These are phyloP conservation scores for Helianthus tuberosus DNA, from an alignment of 129 eudicot species.

Conservation along the genomic window DNA sequence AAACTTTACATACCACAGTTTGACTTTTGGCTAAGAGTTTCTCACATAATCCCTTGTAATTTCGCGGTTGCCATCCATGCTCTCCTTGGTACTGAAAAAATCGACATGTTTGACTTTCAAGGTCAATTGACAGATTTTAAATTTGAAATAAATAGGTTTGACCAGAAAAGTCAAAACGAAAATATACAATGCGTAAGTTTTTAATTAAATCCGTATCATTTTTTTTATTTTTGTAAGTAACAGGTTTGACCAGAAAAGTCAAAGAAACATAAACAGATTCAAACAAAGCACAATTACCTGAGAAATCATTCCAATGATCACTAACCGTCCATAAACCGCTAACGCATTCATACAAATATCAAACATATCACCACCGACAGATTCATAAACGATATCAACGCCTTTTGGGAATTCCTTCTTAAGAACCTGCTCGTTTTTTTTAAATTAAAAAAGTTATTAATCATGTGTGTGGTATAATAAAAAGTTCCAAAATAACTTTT, in stretches of 20 bases:
- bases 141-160: not conserved
- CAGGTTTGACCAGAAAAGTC: conserved; percentile 13
- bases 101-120: conserved; percentile 5
- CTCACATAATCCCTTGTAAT: conserved; percentile 89
- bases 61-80: conserved; percentile 86
- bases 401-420: conserved; percentile 94
- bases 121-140: conserved; percentile 7
- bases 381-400: conserved; percentile 87
- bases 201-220: not conserved
- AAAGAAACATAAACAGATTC: not conserved
- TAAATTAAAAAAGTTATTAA: not conserved
- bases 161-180: not conserved
- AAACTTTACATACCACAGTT: conserved; percentile 67
- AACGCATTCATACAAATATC: conserved; percentile 77
- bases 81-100: conserved; percentile 86
- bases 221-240: not conserved
- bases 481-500: not conserved
- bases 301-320: conserved; percentile 98
- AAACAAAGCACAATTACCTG: conserved; percentile 54
- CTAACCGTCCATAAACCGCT: conserved; percentile 82
- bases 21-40: conserved; percentile 87
- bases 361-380: conserved; percentile 99
- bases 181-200: not conserved
- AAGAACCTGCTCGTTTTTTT: conserved; percentile 54
- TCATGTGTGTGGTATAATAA: not conserved